Conservation (phyloP, 2,329 filamentous ascomycete species). For the Leptographium procerum region DNA sequence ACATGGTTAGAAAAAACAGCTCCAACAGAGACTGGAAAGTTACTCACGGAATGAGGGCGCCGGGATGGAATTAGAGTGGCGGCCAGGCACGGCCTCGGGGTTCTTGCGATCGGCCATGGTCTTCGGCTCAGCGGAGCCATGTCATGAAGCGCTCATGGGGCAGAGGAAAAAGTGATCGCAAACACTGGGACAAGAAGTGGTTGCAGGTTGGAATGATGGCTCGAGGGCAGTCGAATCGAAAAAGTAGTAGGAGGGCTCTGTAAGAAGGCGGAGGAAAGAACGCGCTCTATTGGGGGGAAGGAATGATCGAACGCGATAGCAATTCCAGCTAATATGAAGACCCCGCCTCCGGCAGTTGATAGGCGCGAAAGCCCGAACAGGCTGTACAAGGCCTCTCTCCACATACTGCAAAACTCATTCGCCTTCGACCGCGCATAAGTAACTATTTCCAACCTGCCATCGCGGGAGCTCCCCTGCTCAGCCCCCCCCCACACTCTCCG, state of each 20-base stretch:
- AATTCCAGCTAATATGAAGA: background rate
- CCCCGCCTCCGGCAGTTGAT: background rate
- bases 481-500: background rate
- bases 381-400: background rate
- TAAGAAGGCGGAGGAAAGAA: background rate
- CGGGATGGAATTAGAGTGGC: constrained; percentile 31
- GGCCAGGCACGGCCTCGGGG: constrained; percentile 29
- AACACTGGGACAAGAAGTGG: no score
- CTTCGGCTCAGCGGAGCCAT: background rate
- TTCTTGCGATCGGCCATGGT: constrained; percentile 34
- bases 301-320: background rate
- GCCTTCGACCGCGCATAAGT: no score
- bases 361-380: background rate
- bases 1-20: background rate
- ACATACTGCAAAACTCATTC: no score
- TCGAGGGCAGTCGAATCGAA: background rate
- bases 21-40: background rate
- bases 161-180: background rate
- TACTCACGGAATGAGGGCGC: constrained; percentile 41
- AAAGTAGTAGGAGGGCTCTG: background rate
- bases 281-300: background rate
- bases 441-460: background rate
- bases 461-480: background rate
- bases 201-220: background rate
- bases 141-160: background rate